Conservation (phyloP, 257 asterid species). For the Verbena officinalis region DNA sequence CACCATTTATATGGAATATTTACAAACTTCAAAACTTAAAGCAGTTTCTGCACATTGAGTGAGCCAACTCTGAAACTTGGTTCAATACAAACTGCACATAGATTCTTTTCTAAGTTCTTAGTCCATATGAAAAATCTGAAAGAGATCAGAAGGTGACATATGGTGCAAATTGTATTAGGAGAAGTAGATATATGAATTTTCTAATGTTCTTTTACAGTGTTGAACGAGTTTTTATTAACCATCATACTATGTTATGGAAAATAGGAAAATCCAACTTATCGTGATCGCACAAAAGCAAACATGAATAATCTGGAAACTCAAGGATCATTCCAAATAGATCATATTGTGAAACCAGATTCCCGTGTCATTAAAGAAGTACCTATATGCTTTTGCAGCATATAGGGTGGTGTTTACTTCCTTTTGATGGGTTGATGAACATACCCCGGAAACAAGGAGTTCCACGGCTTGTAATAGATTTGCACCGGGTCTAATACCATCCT, state of each 20-base stretch:
- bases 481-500: conserved; percentile 91
- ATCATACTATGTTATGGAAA: conserved; percentile 22
- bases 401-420: background rate
- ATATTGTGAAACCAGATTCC: background rate
- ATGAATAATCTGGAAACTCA: conserved; percentile 5
- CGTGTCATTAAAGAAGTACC: conserved; percentile 22
- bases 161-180: conserved; percentile 6
- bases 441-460: conserved; percentile 95
- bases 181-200: background rate
- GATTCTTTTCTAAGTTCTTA: conserved; percentile 14
- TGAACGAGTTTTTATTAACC: conserved; percentile 10
- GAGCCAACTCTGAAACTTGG: conserved; percentile 13
- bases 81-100: background rate
- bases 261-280: conserved; percentile 12
- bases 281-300: conserved; percentile 17
- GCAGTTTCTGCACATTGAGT: conserved; percentile 8
- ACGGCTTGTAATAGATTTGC: conserved; percentile 90
- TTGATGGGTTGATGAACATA: conserved; percentile 40
- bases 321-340: too few species aligned
- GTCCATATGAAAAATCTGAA: conserved; percentile 17
- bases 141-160: conserved; percentile 14
- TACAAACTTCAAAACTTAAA: conserved; percentile 12
- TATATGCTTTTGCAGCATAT: background rate
- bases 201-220: background rate
- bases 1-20: conserved; percentile 7